Conservation (phyloP, 1,139 yeast genomes). For the Arxiozyma slooffiae region DNA sequence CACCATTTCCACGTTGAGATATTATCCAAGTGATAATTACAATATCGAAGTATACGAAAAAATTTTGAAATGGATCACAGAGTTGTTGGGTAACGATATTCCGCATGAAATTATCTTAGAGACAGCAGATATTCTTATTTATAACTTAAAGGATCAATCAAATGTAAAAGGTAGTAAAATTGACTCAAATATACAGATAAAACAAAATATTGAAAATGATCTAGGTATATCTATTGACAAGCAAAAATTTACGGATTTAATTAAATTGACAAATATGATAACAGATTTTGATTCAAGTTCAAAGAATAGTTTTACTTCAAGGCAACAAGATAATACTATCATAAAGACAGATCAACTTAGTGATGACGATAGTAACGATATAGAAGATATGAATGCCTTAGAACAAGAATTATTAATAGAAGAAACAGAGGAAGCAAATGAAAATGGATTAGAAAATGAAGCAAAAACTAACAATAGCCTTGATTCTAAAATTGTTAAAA, state of each 20-base stretch:
- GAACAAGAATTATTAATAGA: slow-evolving; percentile 21
- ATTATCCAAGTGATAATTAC: slow-evolving; percentile 43
- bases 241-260: slow-evolving; percentile 43
- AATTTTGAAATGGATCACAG: slow-evolving; percentile 42
- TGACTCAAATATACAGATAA: neutral
- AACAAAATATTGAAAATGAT: slow-evolving; percentile 32
- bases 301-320: slow-evolving; percentile 15
- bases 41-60: slow-evolving; percentile 39
- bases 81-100: slow-evolving; percentile 43
- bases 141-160: slow-evolving; percentile 39
- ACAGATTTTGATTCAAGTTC: slow-evolving; percentile 37
- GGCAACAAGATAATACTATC: neutral
- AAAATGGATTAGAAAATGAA: slow-evolving; percentile 9
- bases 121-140: slow-evolving; percentile 59
- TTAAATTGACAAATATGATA: slow-evolving; percentile 43
- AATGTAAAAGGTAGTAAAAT: slow-evolving; percentile 32
- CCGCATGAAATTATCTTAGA: slow-evolving; percentile 46
- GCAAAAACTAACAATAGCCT: neutral
- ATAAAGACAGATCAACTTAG: slow-evolving; percentile 12
- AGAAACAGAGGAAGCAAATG: slow-evolving; percentile 19
- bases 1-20: slow-evolving; percentile 35
- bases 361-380: slow-evolving; percentile 10
- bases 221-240: slow-evolving; percentile 37
- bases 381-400: slow-evolving; percentile 30
- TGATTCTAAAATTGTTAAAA: neutral